Evolutionary conservation across 192 early-diverging fungal genomes (phyloP), one percentile per base, ranked within the genome.

Genomic region (Coemansia sp.): DNA sequence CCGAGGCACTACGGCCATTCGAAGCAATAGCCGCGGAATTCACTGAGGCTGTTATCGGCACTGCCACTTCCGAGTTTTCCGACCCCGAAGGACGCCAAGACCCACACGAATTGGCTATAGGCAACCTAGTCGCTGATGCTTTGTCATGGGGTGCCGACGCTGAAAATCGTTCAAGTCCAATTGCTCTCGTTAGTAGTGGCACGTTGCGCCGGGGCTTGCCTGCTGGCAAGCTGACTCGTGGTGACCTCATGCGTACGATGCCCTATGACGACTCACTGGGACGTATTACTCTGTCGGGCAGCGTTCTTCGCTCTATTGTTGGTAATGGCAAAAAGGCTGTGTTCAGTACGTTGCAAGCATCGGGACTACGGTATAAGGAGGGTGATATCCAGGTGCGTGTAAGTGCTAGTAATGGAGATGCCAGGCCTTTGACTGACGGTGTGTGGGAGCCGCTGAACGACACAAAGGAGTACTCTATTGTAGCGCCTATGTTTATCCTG

Each of bases 251-350:
- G 58, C 85, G 78, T 5, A 74, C 87, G 0, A 80, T 91, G 9
- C 92, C 93, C 11, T 93, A 90, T 50, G 89, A 86, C n/a, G 91
- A 90, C 70, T 39, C 66, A 2, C 31, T 92, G 24, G 79, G 83
- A 4, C 72, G 81, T 18, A 75, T 81, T 46, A 65, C 80, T 11
- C 67, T 88, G 64, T 73, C 84, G 8, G 92, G 93, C 55, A 47
- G 63, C 1, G 71, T 87, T 58, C 69, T 95, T 31, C 64, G 86
- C 29, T 70, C 69, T 13, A 73, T 88, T 33, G 73, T 95, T 12
- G 82, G 83, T 41, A 68, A 62, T 1, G 53, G 75, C 69, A 68
- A 66, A 40, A 65, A 70, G 27, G 62, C 62, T 5, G 83, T 88
- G 38, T 79, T 87, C 24, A 86, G 81, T 50, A 83, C 87, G 41